Evolutionary conservation across 1,284 basidiomycete genomes (phyloP), one percentile per base, ranked within the genome.

Genomic region (Malassezia slooffiae): DNA sequence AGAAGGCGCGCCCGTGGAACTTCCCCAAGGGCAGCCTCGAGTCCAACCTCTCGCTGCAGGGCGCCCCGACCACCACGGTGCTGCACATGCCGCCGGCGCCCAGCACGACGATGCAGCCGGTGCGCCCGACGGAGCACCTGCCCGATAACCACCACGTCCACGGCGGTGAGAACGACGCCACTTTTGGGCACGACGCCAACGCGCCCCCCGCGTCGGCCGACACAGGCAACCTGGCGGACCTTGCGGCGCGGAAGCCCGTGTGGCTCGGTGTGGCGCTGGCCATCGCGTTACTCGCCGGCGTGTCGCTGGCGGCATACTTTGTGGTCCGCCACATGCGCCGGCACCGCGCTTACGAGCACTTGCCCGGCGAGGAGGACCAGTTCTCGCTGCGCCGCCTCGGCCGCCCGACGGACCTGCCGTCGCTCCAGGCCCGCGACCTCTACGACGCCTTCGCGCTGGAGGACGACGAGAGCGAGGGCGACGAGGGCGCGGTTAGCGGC

Each of bases 91-190:
- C 47, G 7, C 52, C 55, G 19, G 60, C 70, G 76, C 17, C 29
- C 26, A 47, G 55, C 32, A 23, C 34, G 24, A 33, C 43, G 26
- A 56, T 55, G 2, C 37, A 47, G 34, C 52, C 54, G 36, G 51
- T 47, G 43, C 91, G 90, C 70, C 91, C 91, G 0, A 97, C 91
- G 0, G 80, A 76, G 6, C 80, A 82, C 56, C 79, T 97, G 3
- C 90, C 91, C 2, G 79, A 75, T 8, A 83, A 95, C 67, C 90
- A 93, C 64, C 34, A 70, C 55, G 20, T 56, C 41, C 54, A 62
- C 47, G 48, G 68, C 47, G 59, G 73, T 61, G 59, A 70, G 60
- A 34, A 59, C 59, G 54, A 49, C 32, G 45, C 44, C 70, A 39
- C 34, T 12, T 43, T 42, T 39, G 46, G 46, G 13, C 60, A 69